A percentile compares a stretch with the other conserved stretches of the same genome.
Evolutionary conservation across 148 eudicot species (phyloP).

Genomic region (Suaeda aralocaspica): DNA sequence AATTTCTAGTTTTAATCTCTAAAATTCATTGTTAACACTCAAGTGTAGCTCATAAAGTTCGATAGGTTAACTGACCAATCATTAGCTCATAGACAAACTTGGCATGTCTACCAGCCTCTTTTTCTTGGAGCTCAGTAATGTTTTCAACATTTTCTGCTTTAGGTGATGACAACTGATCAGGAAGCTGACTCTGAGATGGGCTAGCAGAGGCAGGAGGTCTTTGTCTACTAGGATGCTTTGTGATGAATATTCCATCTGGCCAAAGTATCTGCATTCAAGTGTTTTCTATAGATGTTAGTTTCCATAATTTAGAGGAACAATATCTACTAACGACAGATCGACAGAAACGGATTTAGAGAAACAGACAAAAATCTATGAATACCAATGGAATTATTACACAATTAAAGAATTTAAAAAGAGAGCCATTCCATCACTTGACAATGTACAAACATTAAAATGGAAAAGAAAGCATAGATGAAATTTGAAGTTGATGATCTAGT

Average conservation of each 20-base stretch:
- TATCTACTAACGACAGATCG: too few species aligned
- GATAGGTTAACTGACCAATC: conserved; percentile 49
- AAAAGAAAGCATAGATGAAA: background rate
- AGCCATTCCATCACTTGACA: background rate
- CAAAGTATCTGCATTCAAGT: conserved; percentile 66
- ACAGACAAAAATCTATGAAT: background rate
- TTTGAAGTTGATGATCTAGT: background rate
- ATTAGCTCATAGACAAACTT: conserved; percentile 80
- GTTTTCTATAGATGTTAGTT: background rate
- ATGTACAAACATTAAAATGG: background rate
- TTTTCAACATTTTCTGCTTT: conserved; percentile 42
- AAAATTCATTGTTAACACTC: background rate
- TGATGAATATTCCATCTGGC: conserved; percentile 97
- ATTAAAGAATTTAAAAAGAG: background rate
- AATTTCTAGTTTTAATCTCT: conserved; percentile 6
- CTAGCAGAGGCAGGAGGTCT: conserved; percentile 41
- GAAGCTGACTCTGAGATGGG: conserved; percentile 37
- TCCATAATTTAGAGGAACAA: background rate
- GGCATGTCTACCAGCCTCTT: conserved; percentile 76
- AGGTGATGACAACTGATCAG: conserved; percentile 42
- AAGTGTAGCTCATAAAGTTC: background rate
- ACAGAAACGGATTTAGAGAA: conserved; percentile 5
- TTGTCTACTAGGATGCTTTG: conserved; percentile 84
- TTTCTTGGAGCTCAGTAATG: conserved; percentile 51
- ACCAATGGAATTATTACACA: background rate